Percentiles rank a stretch among this genome's conserved stretches.
These are phyloP conservation scores for Globisporangium paddicum DNA, from an alignment of 352 stramenopile species.

Conservation along the genomic window DNA sequence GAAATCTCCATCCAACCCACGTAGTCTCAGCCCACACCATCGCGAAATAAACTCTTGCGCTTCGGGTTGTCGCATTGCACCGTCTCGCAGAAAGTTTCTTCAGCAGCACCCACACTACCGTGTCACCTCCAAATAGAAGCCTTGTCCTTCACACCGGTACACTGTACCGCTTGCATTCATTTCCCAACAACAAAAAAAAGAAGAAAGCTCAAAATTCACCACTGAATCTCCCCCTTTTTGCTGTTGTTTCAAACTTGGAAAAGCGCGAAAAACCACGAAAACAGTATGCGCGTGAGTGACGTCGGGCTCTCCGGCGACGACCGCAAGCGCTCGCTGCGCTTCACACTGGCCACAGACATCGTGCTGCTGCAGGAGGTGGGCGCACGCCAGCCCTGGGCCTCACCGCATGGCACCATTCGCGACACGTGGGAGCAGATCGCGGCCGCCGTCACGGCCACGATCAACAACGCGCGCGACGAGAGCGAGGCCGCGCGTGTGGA, in stretches of 20 bases:
- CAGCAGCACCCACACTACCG: neutral
- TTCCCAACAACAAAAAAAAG: neutral
- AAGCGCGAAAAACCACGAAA: neutral
- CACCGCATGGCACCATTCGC: constrained; percentile 13
- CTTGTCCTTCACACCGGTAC: neutral
- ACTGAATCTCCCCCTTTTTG: neutral
- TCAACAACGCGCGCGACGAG: constrained; percentile 10
- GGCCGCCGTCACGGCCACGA: constrained; percentile 2
- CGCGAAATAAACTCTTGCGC: neutral
- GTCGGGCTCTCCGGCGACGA: neutral
- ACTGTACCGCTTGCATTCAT: neutral
- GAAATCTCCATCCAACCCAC: too few species aligned
- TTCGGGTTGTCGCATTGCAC: neutral
- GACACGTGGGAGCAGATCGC: constrained; percentile 16
- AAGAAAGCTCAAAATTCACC: constrained; percentile 5
- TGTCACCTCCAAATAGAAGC: neutral
- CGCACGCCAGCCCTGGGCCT: constrained; percentile 5
- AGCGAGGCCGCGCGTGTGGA: constrained; percentile 12
- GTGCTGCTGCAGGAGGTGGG: constrained; percentile 12
- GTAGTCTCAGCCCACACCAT: too few species aligned
- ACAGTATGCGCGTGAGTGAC: neutral
- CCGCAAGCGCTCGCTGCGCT: constrained; percentile 14
- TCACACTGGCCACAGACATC: constrained; percentile 13
- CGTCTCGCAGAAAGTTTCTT: too few species aligned
- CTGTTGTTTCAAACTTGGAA: neutral